Base-by-base conservation (phyloP, 2,329 filamentous ascomycete species). In the Xylaria sp. region DNA sequence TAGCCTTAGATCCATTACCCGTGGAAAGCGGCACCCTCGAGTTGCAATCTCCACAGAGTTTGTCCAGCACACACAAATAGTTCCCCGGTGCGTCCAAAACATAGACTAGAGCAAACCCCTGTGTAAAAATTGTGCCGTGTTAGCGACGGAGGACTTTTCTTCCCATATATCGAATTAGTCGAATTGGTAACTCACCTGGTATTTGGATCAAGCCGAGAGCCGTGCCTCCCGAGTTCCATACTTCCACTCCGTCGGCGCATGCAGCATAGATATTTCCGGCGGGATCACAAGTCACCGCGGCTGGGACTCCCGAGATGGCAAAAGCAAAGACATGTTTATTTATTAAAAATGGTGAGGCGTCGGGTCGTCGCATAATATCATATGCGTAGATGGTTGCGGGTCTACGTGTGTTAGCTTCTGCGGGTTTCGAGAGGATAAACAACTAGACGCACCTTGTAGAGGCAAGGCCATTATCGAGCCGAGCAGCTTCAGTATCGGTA, bases 311-410 rank as follows among this genome's bases (percentile, higher is more conserved):
- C 0, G 76, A 75, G 38, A 81, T 78, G 0, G 82, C 80, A 67
- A 82, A 84, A 1, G 86, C 82, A 69, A 89, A 88, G 0, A 87
- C 73, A 27, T 84, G 82, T 54, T 80, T 81, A 72, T 87, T 86
- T 0, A 73, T 71, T 11, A 87, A 75, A 58, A 83, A 84, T 0
- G 79, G 79, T 2, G 79, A 75, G 1, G 27, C 25, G 10, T 73
- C 78, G 11, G 74, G 71, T 9, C 77, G 76, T 1, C 62, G 74
- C 2, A 78, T 60, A 6, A 87, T 75, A 71, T 87, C 84, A 60
- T 81, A 86, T 0, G 84, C 83, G 58, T 86, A 86, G 5, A 83
- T 81, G 1, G 77, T 77, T 5, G 77, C 77, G 4, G 76, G 64
- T 4, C 78, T 80, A 36, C 5, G 27, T 29, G 27, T 44, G 33